A percentile compares a stretch with the other conserved stretches of the same genome.
Conservation (phyloP, 2,329 filamentous ascomycete species). For the Talaromyces atroroseus region DNA sequence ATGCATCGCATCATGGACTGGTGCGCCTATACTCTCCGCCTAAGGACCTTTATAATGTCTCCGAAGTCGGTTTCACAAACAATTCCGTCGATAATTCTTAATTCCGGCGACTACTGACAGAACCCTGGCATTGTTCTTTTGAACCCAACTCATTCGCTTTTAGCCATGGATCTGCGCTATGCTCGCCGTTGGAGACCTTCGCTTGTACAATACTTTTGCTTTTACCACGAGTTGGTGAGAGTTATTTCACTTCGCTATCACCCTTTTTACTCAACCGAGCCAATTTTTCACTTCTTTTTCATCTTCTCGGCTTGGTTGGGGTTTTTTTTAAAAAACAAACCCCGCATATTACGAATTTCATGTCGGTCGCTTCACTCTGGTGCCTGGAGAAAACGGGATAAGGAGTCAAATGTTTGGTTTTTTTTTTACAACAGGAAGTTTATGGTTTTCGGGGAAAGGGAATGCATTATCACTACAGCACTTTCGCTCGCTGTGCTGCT, state of each 20-base stretch:
- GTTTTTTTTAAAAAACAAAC: too few relatives aligned
- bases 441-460: slow-evolving; percentile 9
- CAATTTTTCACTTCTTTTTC: slow-evolving; percentile 17
- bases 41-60: slow-evolving; percentile 11
- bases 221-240: slow-evolving; percentile 14
- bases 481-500: slow-evolving; percentile 37
- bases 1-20: slow-evolving; percentile 27
- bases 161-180: not conserved
- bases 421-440: slow-evolving; percentile 25
- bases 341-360: slow-evolving; percentile 28
- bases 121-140: slow-evolving; percentile 13
- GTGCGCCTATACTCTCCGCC: slow-evolving; percentile 15
- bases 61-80: slow-evolving; percentile 9
- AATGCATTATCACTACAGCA: slow-evolving; percentile 12
- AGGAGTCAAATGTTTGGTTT: slow-evolving; percentile 24
- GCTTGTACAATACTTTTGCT: slow-evolving; percentile 29
- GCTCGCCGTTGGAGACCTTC: slow-evolving; percentile 30
- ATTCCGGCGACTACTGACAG: slow-evolving; percentile 26
- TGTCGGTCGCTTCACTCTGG: slow-evolving; percentile 37
- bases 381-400: slow-evolving; percentile 27
- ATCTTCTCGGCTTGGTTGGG: slow-evolving; percentile 9
- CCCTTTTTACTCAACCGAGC: slow-evolving; percentile 27
- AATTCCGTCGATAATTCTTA: slow-evolving; percentile 37
- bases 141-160: slow-evolving; percentile 4
- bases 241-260: slow-evolving; percentile 25